These are phyloP conservation scores for Wakefieldia striispora DNA, from an alignment of 768 basidiomycete species.

Conservation along the genomic window DNA sequence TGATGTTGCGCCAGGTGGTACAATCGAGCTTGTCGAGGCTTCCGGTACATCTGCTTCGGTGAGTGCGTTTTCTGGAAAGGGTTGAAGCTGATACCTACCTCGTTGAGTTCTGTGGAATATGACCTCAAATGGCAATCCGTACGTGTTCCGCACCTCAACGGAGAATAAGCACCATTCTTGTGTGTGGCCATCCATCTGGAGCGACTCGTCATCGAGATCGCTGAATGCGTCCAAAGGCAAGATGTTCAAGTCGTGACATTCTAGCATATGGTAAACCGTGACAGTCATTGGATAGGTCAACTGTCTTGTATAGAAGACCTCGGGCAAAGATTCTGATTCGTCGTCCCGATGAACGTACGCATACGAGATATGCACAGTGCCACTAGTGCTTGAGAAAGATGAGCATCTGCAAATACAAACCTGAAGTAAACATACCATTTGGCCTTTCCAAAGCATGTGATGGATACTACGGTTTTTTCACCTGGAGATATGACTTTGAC, in stretches of 20 bases:
- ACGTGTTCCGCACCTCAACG: slow-evolving; percentile 88
- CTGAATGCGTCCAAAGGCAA: slow-evolving; percentile 49
- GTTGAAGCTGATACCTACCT: slow-evolving; percentile 39
- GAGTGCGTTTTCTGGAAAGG: not conserved
- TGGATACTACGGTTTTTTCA: slow-evolving; percentile 61
- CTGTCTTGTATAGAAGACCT: slow-evolving; percentile 82
- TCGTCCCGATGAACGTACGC: slow-evolving; percentile 55
- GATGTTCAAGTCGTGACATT: slow-evolving; percentile 81
- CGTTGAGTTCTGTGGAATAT: slow-evolving; percentile 65
- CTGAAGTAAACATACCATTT: slow-evolving; percentile 71
- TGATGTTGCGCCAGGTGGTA: slow-evolving; percentile 87
- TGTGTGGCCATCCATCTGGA: slow-evolving; percentile 46
- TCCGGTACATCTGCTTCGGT: slow-evolving; percentile 37
- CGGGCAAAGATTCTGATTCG: slow-evolving; percentile 32
- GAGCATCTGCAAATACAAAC: not conserved
- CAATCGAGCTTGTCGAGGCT: slow-evolving; percentile 50
- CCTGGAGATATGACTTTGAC: slow-evolving; percentile 59
- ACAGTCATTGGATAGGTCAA: slow-evolving; percentile 86
- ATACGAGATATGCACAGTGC: slow-evolving; percentile 82
- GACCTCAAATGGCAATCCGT: slow-evolving; percentile 89
- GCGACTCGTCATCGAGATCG: slow-evolving; percentile 19
- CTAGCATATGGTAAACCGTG: slow-evolving; percentile 94
- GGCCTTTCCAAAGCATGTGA: slow-evolving; percentile 85
- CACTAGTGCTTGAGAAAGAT: slow-evolving; percentile 56
- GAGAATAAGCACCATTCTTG: slow-evolving; percentile 84